Conservation (phyloP, 129 eudicot species). For the Chrysanthemum seticuspe region DNA sequence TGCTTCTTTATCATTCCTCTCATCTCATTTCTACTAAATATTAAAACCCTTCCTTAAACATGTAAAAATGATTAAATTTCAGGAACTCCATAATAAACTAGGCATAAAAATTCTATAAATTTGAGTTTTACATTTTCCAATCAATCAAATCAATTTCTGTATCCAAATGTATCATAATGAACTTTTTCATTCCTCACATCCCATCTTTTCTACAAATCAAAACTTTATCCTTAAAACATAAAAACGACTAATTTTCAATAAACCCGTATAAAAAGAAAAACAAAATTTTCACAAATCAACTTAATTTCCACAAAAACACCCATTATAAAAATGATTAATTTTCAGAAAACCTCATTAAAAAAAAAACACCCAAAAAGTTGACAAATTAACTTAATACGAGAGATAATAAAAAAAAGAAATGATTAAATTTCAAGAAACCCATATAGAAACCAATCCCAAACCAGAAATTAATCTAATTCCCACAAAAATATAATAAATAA, state of each 20-base stretch:
- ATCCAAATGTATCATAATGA: too few relatives aligned
- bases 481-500: slow-evolving; percentile 1
- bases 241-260: background rate
- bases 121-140: too few relatives aligned
- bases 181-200: too few relatives aligned
- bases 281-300: too few relatives aligned
- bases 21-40: background rate
- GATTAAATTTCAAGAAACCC: background rate
- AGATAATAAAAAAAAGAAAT: too few relatives aligned
- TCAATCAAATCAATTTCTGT: too few relatives aligned
- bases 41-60: slow-evolving; percentile 1
- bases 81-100: background rate
- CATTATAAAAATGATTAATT: too few relatives aligned
- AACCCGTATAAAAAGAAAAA: too few relatives aligned
- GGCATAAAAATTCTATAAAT: too few relatives aligned
- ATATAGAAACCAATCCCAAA: background rate
- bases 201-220: background rate
- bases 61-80: slow-evolving; percentile 11
- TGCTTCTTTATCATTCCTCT: too few relatives aligned
- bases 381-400: background rate
- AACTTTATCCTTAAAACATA: background rate
- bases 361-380: background rate
- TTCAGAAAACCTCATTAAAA: background rate
- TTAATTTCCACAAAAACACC: too few relatives aligned
- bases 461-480: background rate